Evolutionary conservation across 2,329 filamentous ascomycete genomes (phyloP).

Genomic region (Fusarium pseudocircinatum): DNA sequence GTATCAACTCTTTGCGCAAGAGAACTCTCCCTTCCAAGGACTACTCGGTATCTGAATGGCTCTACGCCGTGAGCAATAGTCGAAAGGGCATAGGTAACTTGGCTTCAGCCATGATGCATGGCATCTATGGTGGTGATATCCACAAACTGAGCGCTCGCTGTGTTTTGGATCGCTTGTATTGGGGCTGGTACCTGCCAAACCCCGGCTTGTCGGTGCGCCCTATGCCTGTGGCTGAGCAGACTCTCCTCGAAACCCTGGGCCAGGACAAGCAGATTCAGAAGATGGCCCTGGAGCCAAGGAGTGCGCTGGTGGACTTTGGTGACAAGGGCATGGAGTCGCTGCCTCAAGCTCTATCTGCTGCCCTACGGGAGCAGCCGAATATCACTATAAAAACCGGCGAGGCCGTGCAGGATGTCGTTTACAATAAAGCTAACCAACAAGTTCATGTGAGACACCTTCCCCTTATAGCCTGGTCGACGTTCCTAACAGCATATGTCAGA

Average conservation of each 20-base stretch:
- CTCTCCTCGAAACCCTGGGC: slow-evolving; percentile 43
- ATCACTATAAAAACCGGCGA: slow-evolving; percentile 65
- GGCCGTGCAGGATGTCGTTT: slow-evolving; percentile 58
- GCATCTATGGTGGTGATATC: slow-evolving; percentile 92
- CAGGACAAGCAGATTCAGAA: slow-evolving; percentile 44
- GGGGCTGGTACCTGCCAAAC: slow-evolving; percentile 44
- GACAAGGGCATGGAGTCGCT: slow-evolving; percentile 71
- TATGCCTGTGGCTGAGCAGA: slow-evolving; percentile 46
- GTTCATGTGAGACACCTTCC: slow-evolving; percentile 53
- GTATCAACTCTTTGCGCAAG: slow-evolving; percentile 34
- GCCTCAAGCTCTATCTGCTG: slow-evolving; percentile 61
- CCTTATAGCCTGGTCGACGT: not conserved
- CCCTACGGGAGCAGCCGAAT: slow-evolving; percentile 63
- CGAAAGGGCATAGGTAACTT: slow-evolving; percentile 72
- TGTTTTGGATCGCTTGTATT: slow-evolving; percentile 52
- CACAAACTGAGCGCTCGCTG: slow-evolving; percentile 79
- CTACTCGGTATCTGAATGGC: slow-evolving; percentile 51
- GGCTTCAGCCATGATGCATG: slow-evolving; percentile 80
- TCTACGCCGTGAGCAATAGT: slow-evolving; percentile 45
- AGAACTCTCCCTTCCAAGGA: slow-evolving; percentile 42
- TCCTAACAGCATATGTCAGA: slow-evolving; percentile 13
- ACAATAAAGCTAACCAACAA: slow-evolving; percentile 48
- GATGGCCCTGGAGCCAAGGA: slow-evolving; percentile 45
- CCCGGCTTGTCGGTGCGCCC: slow-evolving; percentile 54
- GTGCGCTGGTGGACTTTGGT: slow-evolving; percentile 50